A percentile compares a stretch with the other conserved stretches of the same genome.
phyloP scores from a whole-genome alignment of 805 yeast genomes.

The Saccharomycopsis schoenii region DNA sequence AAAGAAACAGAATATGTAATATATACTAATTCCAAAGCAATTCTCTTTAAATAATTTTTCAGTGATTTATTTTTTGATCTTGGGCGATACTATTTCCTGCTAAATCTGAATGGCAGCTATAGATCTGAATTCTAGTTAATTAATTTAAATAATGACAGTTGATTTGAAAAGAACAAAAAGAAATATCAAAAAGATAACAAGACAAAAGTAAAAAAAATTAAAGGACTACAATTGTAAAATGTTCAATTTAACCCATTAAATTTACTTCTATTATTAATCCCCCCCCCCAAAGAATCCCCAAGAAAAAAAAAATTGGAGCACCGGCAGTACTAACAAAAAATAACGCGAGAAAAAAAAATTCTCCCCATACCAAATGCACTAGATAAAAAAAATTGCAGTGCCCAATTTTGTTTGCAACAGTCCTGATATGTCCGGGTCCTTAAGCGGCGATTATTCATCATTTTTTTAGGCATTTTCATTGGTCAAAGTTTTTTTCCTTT shows the following conservation, averaged over 20 bases:
- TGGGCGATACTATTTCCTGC: too few relatives aligned
- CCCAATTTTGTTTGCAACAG: not conserved
- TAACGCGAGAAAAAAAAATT: not conserved
- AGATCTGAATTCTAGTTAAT: not conserved
- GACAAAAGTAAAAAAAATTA: not conserved
- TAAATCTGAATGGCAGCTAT: not conserved
- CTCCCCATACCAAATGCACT: not conserved
- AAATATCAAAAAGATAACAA: not conserved
- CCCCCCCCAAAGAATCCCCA: not conserved
- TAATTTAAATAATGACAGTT: too few relatives aligned
- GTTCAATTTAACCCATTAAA: not conserved
- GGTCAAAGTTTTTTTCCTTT: not conserved
- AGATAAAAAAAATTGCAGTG: not conserved
- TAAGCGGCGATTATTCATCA: slow-evolving; percentile 6
- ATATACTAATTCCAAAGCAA: too few relatives aligned
- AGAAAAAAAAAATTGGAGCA: not conserved
- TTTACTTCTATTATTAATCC: not conserved
- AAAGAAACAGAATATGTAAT: too few relatives aligned
- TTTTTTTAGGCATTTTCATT: slow-evolving; percentile 4
- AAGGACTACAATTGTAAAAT: not conserved
- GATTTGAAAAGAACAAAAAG: not conserved
- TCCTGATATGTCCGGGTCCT: slow-evolving; percentile 6
- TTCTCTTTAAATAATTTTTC: too few relatives aligned
- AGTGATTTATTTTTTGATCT: too few relatives aligned
- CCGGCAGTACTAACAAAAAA: not conserved